Conservation (phyloP, 202 grass and related monocot genomes). For the Digitaria exilis region DNA sequence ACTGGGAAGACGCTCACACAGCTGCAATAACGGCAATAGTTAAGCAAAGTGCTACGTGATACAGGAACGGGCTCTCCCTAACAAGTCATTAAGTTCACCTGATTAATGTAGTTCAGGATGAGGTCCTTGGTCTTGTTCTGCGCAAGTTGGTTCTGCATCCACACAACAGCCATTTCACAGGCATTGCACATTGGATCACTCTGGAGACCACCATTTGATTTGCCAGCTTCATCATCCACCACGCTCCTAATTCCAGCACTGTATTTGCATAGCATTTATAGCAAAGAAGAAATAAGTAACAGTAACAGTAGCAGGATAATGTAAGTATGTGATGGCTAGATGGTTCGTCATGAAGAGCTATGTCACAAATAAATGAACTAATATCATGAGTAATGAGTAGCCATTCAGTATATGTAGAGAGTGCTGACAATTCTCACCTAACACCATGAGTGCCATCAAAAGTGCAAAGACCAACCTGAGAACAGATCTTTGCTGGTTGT, state of each 20-base stretch:
- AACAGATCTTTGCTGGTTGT: slow-evolving; percentile 70
- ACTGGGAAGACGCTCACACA: slow-evolving; percentile 76
- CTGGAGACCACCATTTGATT: slow-evolving; percentile 32
- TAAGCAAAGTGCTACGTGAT: neutral
- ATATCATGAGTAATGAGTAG: neutral
- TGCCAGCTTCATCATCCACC: slow-evolving; percentile 44
- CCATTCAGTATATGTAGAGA: neutral
- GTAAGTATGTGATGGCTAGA: neutral
- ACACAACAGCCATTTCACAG: slow-evolving; percentile 93
- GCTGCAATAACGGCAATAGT: slow-evolving; percentile 41
- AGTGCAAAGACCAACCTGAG: slow-evolving; percentile 77
- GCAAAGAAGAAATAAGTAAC: slow-evolving; percentile 5
- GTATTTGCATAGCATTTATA: slow-evolving; percentile 10
- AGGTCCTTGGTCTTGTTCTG: slow-evolving; percentile 69
- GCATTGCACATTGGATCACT: slow-evolving; percentile 61
- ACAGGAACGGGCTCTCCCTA: neutral
- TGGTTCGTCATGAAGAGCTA: neutral
- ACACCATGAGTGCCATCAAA: slow-evolving; percentile 73
- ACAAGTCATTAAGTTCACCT: slow-evolving; percentile 41
- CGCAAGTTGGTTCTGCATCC: slow-evolving; percentile 81
- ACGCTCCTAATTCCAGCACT: slow-evolving; percentile 78
- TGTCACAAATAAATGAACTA: neutral
- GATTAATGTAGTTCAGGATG: slow-evolving; percentile 70
- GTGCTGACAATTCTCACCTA: slow-evolving; percentile 51
- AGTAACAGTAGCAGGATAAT: neutral